phyloP scores from a whole-genome alignment of 2,329 filamentous ascomycete genomes.

The Diaporthe sp. region DNA sequence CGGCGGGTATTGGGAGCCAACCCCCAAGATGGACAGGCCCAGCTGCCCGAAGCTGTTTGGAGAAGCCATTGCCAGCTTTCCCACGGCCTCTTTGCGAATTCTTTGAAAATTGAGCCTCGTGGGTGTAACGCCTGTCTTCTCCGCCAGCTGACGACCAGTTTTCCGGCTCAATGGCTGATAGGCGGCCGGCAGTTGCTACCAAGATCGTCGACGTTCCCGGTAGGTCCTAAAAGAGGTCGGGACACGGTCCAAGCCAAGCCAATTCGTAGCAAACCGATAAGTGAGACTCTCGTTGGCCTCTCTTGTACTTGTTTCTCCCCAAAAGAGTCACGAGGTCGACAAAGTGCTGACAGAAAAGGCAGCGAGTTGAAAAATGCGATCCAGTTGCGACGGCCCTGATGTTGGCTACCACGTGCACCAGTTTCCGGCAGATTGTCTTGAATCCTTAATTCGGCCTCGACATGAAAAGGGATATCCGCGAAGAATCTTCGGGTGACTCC shows the following conservation, averaged over 20 bases:
- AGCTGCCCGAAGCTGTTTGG: conserved; percentile 58
- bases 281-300: neutral
- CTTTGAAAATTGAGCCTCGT: neutral
- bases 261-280: neutral
- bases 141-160: neutral
- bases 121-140: neutral
- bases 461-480: neutral
- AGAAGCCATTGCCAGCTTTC: conserved; percentile 50
- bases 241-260: neutral
- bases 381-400: neutral
- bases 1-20: conserved; percentile 71
- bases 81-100: neutral
- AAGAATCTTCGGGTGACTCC: neutral
- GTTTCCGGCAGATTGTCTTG: neutral
- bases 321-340: neutral
- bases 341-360: neutral
- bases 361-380: neutral
- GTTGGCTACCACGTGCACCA: neutral
- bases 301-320: neutral
- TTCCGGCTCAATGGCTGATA: conserved; percentile 11
- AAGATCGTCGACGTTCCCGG: neutral
- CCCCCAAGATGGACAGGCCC: conserved; percentile 69
- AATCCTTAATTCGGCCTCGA: neutral
- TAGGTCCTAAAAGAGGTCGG: neutral
- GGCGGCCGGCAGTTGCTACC: neutral